Evolutionary conservation across 1,139 yeast species (phyloP).

Genomic region (Chernovozyma aurita): DNA sequence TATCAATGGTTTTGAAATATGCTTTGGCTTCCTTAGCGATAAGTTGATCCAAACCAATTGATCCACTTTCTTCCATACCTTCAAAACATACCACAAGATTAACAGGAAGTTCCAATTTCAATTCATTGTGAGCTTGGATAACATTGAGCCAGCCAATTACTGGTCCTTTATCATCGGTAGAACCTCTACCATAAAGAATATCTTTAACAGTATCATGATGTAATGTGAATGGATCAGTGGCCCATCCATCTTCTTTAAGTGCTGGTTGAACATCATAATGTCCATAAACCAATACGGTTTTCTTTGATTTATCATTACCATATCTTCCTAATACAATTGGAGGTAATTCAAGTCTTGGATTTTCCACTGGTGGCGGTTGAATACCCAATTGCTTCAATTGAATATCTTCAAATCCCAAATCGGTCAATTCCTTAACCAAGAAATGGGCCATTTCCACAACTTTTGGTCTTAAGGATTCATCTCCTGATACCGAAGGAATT

Average conservation of each 20-base stretch:
- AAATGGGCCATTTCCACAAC: constrained; percentile 87
- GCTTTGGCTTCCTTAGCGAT: constrained; percentile 71
- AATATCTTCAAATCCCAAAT: constrained; percentile 76
- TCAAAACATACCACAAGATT: constrained; percentile 90
- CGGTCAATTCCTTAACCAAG: constrained; percentile 60
- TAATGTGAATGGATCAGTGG: constrained; percentile 81
- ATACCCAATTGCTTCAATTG: constrained; percentile 77
- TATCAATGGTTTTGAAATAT: constrained; percentile 85
- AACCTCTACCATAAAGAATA: constrained; percentile 84
- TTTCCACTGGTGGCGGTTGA: constrained; percentile 81
- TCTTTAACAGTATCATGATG: constrained; percentile 53
- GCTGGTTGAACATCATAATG: constrained; percentile 99
- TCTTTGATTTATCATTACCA: constrained; percentile 75
- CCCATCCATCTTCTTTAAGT: constrained; percentile 87
- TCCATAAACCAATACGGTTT: constrained; percentile 88
- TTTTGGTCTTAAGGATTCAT: constrained; percentile 78
- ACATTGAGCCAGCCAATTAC: constrained; percentile 95
- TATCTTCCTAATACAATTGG: constrained; percentile 88
- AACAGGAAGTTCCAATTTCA: constrained; percentile 87
- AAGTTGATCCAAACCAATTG: constrained; percentile 82
- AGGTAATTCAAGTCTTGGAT: constrained; percentile 69
- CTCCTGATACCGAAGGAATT: constrained; percentile 93
- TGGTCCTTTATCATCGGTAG: constrained; percentile 98
- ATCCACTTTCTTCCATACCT: constrained; percentile 99
- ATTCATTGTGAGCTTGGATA: constrained; percentile 81